Conservation (phyloP, 441 rosid genomes). For the Arabidopsis lyrata region DNA sequence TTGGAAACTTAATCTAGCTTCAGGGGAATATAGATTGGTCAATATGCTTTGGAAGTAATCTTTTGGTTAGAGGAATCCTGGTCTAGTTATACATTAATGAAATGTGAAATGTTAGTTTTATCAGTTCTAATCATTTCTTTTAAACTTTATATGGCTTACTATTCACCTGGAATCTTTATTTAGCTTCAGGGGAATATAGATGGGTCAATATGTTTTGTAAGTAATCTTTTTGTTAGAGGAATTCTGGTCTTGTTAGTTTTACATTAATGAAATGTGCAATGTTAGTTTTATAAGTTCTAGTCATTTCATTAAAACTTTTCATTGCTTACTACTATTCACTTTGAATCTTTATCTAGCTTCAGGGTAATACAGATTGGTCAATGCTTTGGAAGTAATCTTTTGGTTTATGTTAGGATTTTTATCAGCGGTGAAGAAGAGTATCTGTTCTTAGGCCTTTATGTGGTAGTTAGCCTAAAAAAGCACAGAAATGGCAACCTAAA, state of each 20-base stretch:
- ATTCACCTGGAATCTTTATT: too few relatives aligned
- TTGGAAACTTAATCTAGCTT: constrained; percentile 23
- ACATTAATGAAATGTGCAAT: too few relatives aligned
- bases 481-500: background rate
- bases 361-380: background rate
- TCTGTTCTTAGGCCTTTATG: constrained; percentile 4
- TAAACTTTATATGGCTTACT: too few relatives aligned
- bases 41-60: background rate
- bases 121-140: background rate
- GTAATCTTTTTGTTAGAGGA: too few relatives aligned
- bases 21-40: background rate
- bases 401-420: background rate
- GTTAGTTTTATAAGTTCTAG: too few relatives aligned
- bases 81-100: background rate
- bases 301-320: background rate
- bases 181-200: background rate
- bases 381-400: background rate
- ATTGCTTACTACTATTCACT: background rate
- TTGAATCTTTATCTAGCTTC: constrained; percentile 12
- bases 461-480: background rate
- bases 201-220: background rate
- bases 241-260: too few relatives aligned
- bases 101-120: background rate
- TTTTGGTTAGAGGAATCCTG: background rate
- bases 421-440: background rate